Conservation (phyloP, 306 rosid genomes). For the Mucuna pruriens region DNA sequence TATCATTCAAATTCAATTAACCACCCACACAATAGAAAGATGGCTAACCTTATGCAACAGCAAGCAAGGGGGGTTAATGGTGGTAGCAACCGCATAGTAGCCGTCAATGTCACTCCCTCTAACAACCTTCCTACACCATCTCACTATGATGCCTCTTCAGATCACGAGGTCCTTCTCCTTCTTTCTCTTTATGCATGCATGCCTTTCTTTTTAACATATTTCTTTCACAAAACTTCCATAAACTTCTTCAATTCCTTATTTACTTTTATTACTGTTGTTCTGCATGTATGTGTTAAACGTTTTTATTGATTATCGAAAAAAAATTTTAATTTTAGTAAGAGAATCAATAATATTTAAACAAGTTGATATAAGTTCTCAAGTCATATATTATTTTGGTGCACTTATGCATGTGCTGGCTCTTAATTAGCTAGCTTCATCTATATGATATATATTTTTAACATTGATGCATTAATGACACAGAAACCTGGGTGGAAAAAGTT, state of each 20-base stretch:
- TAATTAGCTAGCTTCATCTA: background rate
- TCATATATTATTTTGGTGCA: background rate
- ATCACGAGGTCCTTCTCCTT: slow-evolving; percentile 43
- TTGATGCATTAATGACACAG: slow-evolving; percentile 37
- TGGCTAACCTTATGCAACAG: slow-evolving; percentile 5
- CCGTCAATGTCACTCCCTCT: slow-evolving; percentile 35
- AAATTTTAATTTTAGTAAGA: too few relatives aligned
- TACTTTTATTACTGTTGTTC: too few relatives aligned
- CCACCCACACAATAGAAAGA: background rate
- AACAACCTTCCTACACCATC: background rate
- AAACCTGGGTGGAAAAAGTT: slow-evolving; percentile 77
- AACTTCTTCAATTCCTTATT: too few relatives aligned
- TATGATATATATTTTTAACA: background rate
- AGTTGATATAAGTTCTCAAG: too few relatives aligned
- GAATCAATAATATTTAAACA: too few relatives aligned
- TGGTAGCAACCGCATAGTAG: slow-evolving; percentile 53
- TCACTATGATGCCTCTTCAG: slow-evolving; percentile 12
- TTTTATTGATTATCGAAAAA: background rate
- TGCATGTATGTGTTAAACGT: background rate
- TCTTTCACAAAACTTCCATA: too few relatives aligned
- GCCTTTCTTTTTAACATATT: too few relatives aligned
- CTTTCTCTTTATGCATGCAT: background rate
- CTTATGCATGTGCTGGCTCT: background rate
- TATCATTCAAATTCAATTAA: background rate
- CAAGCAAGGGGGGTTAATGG: background rate